Percentiles rank a stretch among this genome's conserved stretches.
Conservation (phyloP, 2,329 filamentous ascomycete genomes). For the Pyrenophora tritici-repentis region DNA sequence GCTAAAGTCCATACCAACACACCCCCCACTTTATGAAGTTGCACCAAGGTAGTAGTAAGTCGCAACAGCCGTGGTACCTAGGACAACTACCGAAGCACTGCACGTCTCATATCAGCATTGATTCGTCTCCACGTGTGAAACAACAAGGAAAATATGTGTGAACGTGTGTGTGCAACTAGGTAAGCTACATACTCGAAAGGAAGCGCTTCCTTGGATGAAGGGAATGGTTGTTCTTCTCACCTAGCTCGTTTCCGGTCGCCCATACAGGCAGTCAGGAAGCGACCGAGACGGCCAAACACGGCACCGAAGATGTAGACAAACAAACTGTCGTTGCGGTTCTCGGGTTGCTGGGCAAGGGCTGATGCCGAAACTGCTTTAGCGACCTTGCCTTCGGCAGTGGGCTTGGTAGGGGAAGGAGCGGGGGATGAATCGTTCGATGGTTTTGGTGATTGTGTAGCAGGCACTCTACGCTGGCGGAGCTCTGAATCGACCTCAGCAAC, state of each 20-base stretch:
- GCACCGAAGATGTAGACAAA: constrained; percentile 14
- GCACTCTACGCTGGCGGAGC: constrained; percentile 21
- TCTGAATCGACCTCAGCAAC: constrained; percentile 10
- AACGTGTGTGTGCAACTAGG: not conserved
- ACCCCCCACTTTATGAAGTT: not conserved
- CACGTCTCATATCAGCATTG: constrained; percentile 2
- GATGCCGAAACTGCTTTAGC: not conserved
- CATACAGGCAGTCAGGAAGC: constrained; percentile 22
- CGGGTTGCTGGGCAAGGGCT: constrained; percentile 1
- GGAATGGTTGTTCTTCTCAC: constrained; percentile 21
- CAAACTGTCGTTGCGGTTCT: constrained; percentile 11
- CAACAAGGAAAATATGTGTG: not conserved
- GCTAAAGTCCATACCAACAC: too few relatives aligned
- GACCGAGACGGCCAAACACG: constrained; percentile 17
- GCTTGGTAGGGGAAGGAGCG: not conserved
- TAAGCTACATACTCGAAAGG: constrained; percentile 3
- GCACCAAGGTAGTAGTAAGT: constrained; percentile 15
- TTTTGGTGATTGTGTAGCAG: constrained; percentile 5
- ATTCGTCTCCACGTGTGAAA: not conserved
- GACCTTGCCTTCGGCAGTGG: constrained; percentile 4
- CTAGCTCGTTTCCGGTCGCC: constrained; percentile 29
- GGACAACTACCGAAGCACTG: constrained; percentile 14
- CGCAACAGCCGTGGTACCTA: constrained; percentile 14
- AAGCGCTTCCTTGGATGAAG: not conserved
- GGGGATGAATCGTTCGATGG: not conserved